Base-by-base conservation (phyloP, 139 green algal species). In the Coelastrella sp. region DNA sequence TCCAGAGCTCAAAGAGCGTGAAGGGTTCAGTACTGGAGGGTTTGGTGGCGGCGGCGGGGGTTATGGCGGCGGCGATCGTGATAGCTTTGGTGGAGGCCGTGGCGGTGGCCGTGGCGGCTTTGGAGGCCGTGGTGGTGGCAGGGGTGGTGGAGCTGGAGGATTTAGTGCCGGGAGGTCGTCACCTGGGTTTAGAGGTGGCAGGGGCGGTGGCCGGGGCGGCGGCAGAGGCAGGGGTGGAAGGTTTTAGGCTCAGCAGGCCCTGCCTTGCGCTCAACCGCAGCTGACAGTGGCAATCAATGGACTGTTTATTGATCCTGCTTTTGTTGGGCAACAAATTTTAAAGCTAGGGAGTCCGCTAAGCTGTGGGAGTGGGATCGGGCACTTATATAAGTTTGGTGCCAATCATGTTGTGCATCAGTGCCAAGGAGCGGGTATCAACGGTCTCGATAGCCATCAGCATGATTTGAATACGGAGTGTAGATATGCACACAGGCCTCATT, bases 1-100 rank as follows among this genome's bases (percentile, higher is more conserved):
- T 65, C 96, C 95, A 6, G 94, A 96, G 90, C 85, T 97, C 16
- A 96, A 97, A 89, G 86, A 88, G 0, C 77, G 94, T 60, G 89
- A 87, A 32, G 80, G 90, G 14, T 66, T 68, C 17, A n/a, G 47
- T 19, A 57, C 61, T 16, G 22, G 85, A 57, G 86, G 86, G 4
- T 79, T 85, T 23, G 86, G 91, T 23, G 81, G 66, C 3, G 75
- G 88, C 5, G 58, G 84, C 4, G 91, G 91, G 32, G 89, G 89
- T 0, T 87, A 79, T 83, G 86, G 91, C 11, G 74, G 87, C 20
- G 54, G 81, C 20, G 81, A 85, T 73, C 80, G 92, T 11, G 54
- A 58, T 32, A 76, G 90, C 17, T 57, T 80, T 56, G 88, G 92
- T 13, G 85, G 83, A 32, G 80, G 86, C n/a, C 71, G 89, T 5